These are phyloP conservation scores for Ilex paraguariensis DNA, from an alignment of 305 asterid genomes.

Conservation along the genomic window DNA sequence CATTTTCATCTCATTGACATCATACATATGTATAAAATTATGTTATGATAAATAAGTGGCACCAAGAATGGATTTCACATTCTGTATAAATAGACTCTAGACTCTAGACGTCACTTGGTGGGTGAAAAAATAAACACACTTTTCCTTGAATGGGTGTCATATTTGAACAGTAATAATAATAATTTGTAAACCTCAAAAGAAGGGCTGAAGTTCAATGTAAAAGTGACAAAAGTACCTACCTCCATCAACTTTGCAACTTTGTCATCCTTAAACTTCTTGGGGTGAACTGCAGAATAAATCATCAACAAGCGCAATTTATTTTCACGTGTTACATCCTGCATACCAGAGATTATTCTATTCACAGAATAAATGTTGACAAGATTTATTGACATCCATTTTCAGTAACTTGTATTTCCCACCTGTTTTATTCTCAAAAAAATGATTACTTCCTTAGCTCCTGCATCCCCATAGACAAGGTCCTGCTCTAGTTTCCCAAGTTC, in stretches of 20 bases:
- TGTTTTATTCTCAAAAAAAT: conserved; percentile 72
- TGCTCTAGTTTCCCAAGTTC: conserved; percentile 97
- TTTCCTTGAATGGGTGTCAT: not conserved
- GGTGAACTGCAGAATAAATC: conserved; percentile 92
- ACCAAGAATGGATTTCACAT: no score
- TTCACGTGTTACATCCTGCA: conserved; percentile 87
- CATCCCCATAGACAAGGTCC: conserved; percentile 98
- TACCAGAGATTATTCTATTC: conserved; percentile 8
- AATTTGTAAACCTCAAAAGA: not conserved
- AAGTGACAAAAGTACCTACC: conserved; percentile 33
- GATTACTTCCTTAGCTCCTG: conserved; percentile 85
- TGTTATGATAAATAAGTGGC: no score
- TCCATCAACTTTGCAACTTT: conserved; percentile 84
- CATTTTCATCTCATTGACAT: no score
- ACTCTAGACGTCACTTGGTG: not conserved
- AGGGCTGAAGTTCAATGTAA: not conserved
- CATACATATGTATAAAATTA: no score
- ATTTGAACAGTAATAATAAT: no score
- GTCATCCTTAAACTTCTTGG: conserved; percentile 89
- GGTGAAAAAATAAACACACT: not conserved
- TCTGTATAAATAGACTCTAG: no score
- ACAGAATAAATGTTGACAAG: not conserved
- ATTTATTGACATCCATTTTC: not conserved
- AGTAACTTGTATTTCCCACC: conserved; percentile 30
- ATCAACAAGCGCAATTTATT: conserved; percentile 84